phyloP scores from a whole-genome alignment of 139 green algal genomes.

The Volvox africanus region DNA sequence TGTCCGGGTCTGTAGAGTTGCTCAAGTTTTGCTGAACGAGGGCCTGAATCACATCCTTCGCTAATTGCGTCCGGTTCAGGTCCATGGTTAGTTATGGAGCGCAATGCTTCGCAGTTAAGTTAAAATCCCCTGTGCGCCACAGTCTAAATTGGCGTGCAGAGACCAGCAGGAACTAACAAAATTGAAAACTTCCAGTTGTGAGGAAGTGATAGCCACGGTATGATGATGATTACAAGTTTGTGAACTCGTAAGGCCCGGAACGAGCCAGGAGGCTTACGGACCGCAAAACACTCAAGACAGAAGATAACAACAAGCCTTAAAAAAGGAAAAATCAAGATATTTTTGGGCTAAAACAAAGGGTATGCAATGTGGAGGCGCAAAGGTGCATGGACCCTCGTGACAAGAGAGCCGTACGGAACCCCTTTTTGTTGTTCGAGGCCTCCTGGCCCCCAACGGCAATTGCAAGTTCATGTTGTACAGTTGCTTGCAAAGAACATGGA shows the following conservation, averaged over 20 bases:
- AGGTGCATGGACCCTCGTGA: conserved; percentile 9
- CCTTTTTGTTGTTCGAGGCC: neutral
- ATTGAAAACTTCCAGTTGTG: neutral
- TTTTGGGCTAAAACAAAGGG: too few relatives aligned
- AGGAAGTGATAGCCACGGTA: too few relatives aligned
- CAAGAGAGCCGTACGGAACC: neutral
- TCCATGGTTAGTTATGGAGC: neutral
- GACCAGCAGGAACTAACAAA: neutral
- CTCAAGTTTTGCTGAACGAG: neutral
- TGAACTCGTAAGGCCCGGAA: too few relatives aligned
- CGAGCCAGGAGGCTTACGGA: too few relatives aligned
- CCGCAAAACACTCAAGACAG: too few relatives aligned
- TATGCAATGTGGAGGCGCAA: neutral
- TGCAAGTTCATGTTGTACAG: neutral
- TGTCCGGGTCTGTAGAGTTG: neutral
- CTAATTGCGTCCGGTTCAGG: neutral
- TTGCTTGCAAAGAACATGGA: neutral
- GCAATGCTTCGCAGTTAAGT: neutral
- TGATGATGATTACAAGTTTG: too few relatives aligned
- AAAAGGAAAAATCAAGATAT: too few relatives aligned
- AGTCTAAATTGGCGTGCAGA: too few relatives aligned
- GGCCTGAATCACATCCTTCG: neutral
- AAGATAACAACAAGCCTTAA: too few relatives aligned
- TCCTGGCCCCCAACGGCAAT: neutral
- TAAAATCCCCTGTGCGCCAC: neutral